Evolutionary conservation across 139 green algal genomes (phyloP).

Genomic region (Chlamydomonas incerta): DNA sequence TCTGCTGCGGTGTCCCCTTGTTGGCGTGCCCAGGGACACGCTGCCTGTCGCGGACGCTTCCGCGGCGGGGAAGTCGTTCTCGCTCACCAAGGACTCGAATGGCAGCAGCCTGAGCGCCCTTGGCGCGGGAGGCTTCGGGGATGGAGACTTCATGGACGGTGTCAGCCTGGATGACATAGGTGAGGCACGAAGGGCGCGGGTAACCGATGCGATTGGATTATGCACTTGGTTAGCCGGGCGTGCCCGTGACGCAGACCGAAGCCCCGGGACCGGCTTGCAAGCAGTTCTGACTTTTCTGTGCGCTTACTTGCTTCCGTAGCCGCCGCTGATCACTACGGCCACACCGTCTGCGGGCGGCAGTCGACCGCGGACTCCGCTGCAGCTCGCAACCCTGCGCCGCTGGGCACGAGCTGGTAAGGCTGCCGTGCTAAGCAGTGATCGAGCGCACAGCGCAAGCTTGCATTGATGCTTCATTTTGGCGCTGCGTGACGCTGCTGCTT

Average conservation of each 20-base stretch:
- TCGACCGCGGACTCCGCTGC: conserved; percentile 19
- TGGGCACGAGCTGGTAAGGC: neutral
- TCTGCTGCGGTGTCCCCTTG: no score
- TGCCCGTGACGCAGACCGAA: no score
- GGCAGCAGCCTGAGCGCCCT: conserved; percentile 14
- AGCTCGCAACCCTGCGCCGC: neutral
- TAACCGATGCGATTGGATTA: neutral
- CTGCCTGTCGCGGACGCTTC: no score
- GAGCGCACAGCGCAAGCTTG: no score
- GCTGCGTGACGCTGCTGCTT: no score
- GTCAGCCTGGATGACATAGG: conserved; percentile 19
- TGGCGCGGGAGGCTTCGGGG: neutral
- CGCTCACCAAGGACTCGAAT: conserved; percentile 31
- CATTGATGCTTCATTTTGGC: no score
- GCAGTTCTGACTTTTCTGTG: neutral
- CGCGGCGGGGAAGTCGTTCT: neutral
- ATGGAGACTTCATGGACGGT: conserved; percentile 15
- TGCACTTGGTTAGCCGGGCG: neutral
- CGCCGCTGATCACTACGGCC: conserved; percentile 24
- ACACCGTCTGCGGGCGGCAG: conserved; percentile 13
- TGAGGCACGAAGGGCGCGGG: neutral
- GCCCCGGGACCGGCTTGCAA: neutral
- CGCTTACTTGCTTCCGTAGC: neutral
- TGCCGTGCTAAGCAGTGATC: no score
- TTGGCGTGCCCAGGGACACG: no score